phyloP scores from a whole-genome alignment of 2,329 filamentous ascomycete species.

The Ophiostoma triangulosporum region DNA sequence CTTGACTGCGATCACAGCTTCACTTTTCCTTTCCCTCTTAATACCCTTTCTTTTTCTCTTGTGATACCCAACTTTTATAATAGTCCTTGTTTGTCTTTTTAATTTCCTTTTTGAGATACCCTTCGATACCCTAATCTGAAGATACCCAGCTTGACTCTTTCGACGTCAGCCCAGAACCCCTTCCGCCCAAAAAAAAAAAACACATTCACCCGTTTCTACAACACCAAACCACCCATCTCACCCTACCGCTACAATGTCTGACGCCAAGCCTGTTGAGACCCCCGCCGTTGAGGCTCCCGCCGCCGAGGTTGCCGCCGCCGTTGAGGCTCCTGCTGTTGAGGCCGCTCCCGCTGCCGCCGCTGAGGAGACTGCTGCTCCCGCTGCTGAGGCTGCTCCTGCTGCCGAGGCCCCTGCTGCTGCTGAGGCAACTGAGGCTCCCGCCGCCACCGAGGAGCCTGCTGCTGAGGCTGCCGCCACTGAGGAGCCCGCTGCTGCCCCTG shows the following conservation, averaged over 20 bases:
- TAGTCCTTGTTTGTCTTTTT: slow-evolving; percentile 16
- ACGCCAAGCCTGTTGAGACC: slow-evolving; percentile 23
- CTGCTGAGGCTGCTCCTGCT: slow-evolving; percentile 30
- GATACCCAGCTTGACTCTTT: slow-evolving; percentile 9
- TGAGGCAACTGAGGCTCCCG: slow-evolving; percentile 24
- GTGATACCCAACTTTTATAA: slow-evolving; percentile 19
- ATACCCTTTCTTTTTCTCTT: slow-evolving; percentile 20
- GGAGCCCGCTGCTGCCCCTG: slow-evolving; percentile 29
- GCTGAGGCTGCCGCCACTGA: slow-evolving; percentile 27
- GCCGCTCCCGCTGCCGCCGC: slow-evolving; percentile 19
- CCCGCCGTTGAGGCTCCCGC: slow-evolving; percentile 14
- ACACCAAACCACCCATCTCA: not conserved
- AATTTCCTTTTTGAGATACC: slow-evolving; percentile 21
- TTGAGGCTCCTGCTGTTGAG: slow-evolving; percentile 24
- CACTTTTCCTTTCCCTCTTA: slow-evolving; percentile 6
- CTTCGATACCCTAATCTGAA: slow-evolving; percentile 13
- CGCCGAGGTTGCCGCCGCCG: slow-evolving; percentile 26
- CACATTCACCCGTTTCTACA: not conserved
- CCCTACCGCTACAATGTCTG: slow-evolving; percentile 8
- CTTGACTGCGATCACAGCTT: slow-evolving; percentile 19
- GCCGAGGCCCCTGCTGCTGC: slow-evolving; percentile 23
- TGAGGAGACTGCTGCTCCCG: slow-evolving; percentile 23
- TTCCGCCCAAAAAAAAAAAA: slow-evolving; percentile 2
- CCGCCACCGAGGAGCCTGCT: slow-evolving; percentile 21
- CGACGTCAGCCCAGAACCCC: not conserved